phyloP scores from a whole-genome alignment of 805 yeast genomes.

The Kodamaea neixiangensis region DNA sequence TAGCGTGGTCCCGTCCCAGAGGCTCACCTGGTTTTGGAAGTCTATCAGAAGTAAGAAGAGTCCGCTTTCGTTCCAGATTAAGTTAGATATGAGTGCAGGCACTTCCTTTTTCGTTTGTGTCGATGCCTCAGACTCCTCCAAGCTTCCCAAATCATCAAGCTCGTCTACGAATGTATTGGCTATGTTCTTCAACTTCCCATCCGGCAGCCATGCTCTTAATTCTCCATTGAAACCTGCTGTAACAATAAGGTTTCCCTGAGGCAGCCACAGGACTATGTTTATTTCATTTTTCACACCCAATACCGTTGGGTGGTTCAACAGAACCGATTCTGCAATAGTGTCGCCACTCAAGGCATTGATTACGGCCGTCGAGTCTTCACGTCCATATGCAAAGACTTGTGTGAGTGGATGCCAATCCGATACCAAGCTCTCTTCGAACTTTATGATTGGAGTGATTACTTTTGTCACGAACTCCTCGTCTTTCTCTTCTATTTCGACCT shows the following conservation, averaged over 20 bases:
- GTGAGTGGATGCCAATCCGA: conserved; percentile 60
- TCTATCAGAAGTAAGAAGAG: conserved; percentile 62
- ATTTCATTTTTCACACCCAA: conserved; percentile 25
- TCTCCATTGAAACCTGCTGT: conserved; percentile 74
- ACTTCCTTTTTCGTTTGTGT: conserved; percentile 13
- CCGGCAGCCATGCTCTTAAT: conserved; percentile 73
- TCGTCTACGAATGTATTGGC: conserved; percentile 24
- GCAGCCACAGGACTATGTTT: conserved; percentile 59
- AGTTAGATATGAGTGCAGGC: conserved; percentile 46
- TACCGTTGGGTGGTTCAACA: conserved; percentile 31
- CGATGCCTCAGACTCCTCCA: conserved; percentile 8
- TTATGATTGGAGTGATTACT: conserved; percentile 38
- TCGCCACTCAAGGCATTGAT: conserved; percentile 38
- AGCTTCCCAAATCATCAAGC: not conserved
- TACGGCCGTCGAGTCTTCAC: conserved; percentile 47
- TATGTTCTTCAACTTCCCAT: conserved; percentile 61
- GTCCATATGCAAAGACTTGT: conserved; percentile 57
- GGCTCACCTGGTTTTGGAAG: conserved; percentile 35
- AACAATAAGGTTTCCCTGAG: conserved; percentile 59
- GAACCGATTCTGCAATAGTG: conserved; percentile 31
- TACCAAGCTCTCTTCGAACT: conserved; percentile 46
- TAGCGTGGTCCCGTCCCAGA: conserved; percentile 63
- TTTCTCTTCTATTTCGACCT: not conserved
- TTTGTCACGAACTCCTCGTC: conserved; percentile 25
- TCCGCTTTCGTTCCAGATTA: conserved; percentile 64